Conservation (phyloP, 78 protist genomes). For the Dictyostelium purpureum region DNA sequence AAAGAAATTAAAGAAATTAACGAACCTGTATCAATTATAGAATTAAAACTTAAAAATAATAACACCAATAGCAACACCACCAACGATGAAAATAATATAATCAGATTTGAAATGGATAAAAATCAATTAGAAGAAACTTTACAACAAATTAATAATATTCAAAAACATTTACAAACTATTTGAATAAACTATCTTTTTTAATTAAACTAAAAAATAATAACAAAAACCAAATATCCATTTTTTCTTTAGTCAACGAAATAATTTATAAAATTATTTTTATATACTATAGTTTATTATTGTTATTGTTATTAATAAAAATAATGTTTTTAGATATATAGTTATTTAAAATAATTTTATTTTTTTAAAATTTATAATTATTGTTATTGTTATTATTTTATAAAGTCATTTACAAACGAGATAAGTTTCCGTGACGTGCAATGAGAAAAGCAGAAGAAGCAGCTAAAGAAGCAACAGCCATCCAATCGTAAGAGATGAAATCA, state of each 20-base stretch:
- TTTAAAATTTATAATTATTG: background rate
- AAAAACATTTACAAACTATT: slow-evolving; percentile 51
- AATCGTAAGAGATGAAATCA: slow-evolving; percentile 55
- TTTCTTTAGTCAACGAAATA: background rate
- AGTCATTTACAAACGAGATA: background rate
- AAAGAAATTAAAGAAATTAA: slow-evolving; percentile 57
- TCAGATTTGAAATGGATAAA: slow-evolving; percentile 76
- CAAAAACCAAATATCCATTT: background rate
- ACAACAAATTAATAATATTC: slow-evolving; percentile 69
- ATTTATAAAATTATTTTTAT: background rate
- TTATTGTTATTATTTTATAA: background rate
- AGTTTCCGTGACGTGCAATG: slow-evolving; percentile 73
- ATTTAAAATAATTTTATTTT: background rate
- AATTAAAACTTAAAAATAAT: slow-evolving; percentile 22
- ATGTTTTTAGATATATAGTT: background rate
- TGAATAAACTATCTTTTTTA: too few relatives aligned
- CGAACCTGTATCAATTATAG: slow-evolving; percentile 68
- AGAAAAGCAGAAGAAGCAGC: slow-evolving; percentile 73
- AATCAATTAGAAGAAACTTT: slow-evolving; percentile 57
- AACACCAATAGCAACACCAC: background rate
- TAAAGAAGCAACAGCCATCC: slow-evolving; percentile 61
- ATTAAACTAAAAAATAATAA: background rate
- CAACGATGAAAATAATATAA: background rate
- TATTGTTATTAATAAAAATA: background rate
- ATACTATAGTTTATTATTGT: background rate